Evolutionary conservation across 805 yeast species (phyloP), one percentile per base, ranked within the genome.

Genomic region (Kurtzmaniella fragi): DNA sequence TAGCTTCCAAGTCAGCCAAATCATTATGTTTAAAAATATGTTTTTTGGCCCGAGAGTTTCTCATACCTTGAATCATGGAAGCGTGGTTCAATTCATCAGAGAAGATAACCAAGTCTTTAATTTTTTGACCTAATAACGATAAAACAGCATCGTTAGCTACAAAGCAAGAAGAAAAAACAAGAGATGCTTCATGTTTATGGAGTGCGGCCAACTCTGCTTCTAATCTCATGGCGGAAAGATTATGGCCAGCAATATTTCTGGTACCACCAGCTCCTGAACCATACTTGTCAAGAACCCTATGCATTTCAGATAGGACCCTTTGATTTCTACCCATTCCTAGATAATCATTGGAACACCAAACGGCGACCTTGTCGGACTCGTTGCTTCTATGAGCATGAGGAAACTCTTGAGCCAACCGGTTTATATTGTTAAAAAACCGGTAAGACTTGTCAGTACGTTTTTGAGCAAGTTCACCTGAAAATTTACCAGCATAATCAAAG

Each of bases 241-340:
- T 93, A 63, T 93, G 99, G 45, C 99, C 99, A 2, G 99, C 99
- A 61, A 93, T 93, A 67, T 93, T 93, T 57, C 99, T 78, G 35
- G 99, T 93, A 51, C 99, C 99, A 57, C 99, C 99, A 7, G 99
- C 96, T 53, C 99, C 99, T 4, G 96, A 84, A 53, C 99, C 99
- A 60, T 93, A 93, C 67, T 77, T 80, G 52, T 84, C 84, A 61
- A 93, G 73, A 13, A 95, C 81, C 35, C 70, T 59, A 51, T 83
- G 82, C 91, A 91, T 93, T 40, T 79, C 80, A 13, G 76, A 66
- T 43, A 88, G 67, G 32, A 91, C 91, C 46, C 73, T 68, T 45
- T 74, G 75, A 59, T 91, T 85, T 54, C 78, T 80, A 38, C 96
- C 91, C 93, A 93, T 86, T 10, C 98, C 97, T 44, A 93, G 73